Percentiles rank a stretch among this genome's conserved stretches.
phyloP scores from a whole-genome alignment of 805 yeast species.

The Peterozyma xylosa region DNA sequence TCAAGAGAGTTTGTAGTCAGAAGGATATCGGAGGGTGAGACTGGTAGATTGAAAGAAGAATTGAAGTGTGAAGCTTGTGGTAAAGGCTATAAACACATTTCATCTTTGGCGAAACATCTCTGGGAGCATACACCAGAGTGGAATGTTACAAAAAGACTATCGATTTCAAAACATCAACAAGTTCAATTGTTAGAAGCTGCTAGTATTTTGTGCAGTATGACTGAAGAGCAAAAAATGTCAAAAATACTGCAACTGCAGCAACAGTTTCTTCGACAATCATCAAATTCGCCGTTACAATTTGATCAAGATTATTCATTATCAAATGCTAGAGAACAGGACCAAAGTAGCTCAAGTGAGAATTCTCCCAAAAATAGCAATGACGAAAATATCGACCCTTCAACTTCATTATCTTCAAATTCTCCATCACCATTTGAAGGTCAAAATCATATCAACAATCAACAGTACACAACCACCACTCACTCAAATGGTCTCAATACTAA shows the following conservation, averaged over 20 bases:
- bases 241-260: slow-evolving; percentile 1
- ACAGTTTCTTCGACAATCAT: slow-evolving; percentile 2
- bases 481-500: slow-evolving; percentile 2
- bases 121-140: slow-evolving; percentile 97
- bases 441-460: slow-evolving; percentile 2
- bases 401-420: slow-evolving; percentile 12
- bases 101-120: slow-evolving; percentile 79
- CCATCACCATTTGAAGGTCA: slow-evolving; percentile 10
- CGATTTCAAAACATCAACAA: slow-evolving; percentile 83
- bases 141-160: slow-evolving; percentile 75
- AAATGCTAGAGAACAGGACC: not conserved
- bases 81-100: slow-evolving; percentile 82
- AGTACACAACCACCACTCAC: slow-evolving; percentile 9
- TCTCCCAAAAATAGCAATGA: slow-evolving; percentile 10
- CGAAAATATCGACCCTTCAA: slow-evolving; percentile 12
- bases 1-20: slow-evolving; percentile 71
- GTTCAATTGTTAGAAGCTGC: slow-evolving; percentile 79
- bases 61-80: slow-evolving; percentile 88
- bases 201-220: slow-evolving; percentile 70
- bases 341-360: slow-evolving; percentile 12
- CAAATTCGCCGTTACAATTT: slow-evolving; percentile 3
- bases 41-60: slow-evolving; percentile 78
- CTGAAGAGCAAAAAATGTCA: slow-evolving; percentile 23
- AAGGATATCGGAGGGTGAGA: slow-evolving; percentile 79
- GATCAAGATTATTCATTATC: slow-evolving; percentile 4